These are phyloP conservation scores for Hebeloma cylindrosporum DNA, from an alignment of 768 basidiomycete species.

Conservation along the genomic window DNA sequence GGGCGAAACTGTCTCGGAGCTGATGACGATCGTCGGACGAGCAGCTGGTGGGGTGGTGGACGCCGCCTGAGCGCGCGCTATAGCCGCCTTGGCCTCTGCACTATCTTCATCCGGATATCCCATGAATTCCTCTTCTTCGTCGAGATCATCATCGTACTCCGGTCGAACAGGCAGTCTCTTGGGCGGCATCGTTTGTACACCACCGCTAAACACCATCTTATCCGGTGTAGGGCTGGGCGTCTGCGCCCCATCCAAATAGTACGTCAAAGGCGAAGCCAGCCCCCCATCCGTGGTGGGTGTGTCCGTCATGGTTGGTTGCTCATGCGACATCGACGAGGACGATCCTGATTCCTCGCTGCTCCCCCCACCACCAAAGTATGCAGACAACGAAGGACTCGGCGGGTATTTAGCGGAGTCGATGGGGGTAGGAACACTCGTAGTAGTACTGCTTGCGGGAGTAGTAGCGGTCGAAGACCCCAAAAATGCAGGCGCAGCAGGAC, in stretches of 20 bases:
- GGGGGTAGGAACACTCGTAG: too few relatives aligned
- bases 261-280: conserved; percentile 29
- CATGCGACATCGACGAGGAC: conserved; percentile 39
- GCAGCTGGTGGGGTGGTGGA: conserved; percentile 7
- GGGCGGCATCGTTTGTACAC: background rate
- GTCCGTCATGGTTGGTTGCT: conserved; percentile 37
- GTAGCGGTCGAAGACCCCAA: conserved; percentile 23
- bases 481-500: conserved; percentile 46
- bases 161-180: background rate
- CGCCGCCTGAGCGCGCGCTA: conserved; percentile 13
- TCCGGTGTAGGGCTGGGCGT: conserved; percentile 25
- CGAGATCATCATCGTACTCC: conserved; percentile 20
- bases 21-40: conserved; percentile 38
- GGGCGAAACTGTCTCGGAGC: conserved; percentile 17
- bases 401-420: too few relatives aligned
- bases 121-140: conserved; percentile 15
- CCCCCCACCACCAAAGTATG: conserved; percentile 21
- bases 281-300: conserved; percentile 39
- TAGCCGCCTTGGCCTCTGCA: conserved; percentile 21
- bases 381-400: too few relatives aligned
- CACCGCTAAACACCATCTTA: conserved; percentile 16
- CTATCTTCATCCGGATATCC: conserved; percentile 29
- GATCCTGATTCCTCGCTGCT: conserved; percentile 24
- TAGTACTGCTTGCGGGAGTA: too few relatives aligned
- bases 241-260: conserved; percentile 36